A percentile compares a stretch with the other conserved stretches of the same genome.
Evolutionary conservation across 805 yeast genomes (phyloP).

Genomic region (Metschnikowia arizonensis): DNA sequence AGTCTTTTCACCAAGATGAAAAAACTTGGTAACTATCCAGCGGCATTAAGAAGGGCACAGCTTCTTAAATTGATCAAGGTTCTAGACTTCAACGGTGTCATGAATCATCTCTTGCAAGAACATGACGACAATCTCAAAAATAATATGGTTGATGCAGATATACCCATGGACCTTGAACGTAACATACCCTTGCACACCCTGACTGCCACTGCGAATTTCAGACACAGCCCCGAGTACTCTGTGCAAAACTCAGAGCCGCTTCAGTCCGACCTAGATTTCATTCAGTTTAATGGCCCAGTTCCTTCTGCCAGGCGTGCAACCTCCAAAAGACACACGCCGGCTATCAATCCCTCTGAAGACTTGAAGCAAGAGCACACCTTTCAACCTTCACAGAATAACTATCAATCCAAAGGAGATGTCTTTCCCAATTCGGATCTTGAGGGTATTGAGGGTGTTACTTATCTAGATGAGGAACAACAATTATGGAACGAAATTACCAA

Average conservation of each 20-base stretch:
- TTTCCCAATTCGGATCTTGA: slow-evolving; percentile 35
- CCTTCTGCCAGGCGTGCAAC: slow-evolving; percentile 18
- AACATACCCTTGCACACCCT: slow-evolving; percentile 3
- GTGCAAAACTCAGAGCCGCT: slow-evolving; percentile 18
- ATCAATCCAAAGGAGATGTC: slow-evolving; percentile 23
- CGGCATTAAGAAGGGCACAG: slow-evolving; percentile 70
- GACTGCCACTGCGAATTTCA: slow-evolving; percentile 6
- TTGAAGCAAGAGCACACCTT: slow-evolving; percentile 17
- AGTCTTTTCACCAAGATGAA: slow-evolving; percentile 70
- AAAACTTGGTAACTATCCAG: slow-evolving; percentile 74
- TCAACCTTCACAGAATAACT: slow-evolving; percentile 1
- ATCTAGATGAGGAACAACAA: slow-evolving; percentile 43
- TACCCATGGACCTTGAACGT: slow-evolving; percentile 12
- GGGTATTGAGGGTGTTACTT: slow-evolving; percentile 42
- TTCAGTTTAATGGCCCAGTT: slow-evolving; percentile 23
- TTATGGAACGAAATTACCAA: slow-evolving; percentile 76
- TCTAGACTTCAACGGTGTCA: slow-evolving; percentile 63
- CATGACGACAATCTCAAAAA: slow-evolving; percentile 46
- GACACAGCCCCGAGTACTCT: slow-evolving; percentile 12
- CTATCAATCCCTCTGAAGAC: slow-evolving; percentile 19
- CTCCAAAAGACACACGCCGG: slow-evolving; percentile 19
- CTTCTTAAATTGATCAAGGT: slow-evolving; percentile 59
- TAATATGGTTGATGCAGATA: slow-evolving; percentile 1
- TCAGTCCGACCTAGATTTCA: slow-evolving; percentile 22
- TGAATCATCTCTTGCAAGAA: slow-evolving; percentile 52